These are phyloP conservation scores for Paulownia fortunei DNA, from an alignment of 257 asterid species.

Conservation along the genomic window DNA sequence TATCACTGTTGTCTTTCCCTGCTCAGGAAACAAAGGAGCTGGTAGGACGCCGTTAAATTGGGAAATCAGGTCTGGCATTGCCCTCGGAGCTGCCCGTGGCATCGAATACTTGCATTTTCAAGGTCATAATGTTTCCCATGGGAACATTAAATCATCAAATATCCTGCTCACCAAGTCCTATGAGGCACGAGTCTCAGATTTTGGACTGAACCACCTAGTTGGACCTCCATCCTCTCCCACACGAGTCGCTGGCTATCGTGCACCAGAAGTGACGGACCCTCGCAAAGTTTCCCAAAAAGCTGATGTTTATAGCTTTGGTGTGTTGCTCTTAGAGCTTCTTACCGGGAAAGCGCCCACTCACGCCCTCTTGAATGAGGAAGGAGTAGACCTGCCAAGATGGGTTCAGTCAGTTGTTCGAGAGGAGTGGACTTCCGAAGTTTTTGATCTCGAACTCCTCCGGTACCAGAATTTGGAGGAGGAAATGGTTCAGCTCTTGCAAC, in stretches of 20 bases:
- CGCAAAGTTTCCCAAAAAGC: conserved; percentile 77
- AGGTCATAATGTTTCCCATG: conserved; percentile 65
- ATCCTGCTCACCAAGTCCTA: conserved; percentile 76
- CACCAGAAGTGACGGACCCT: conserved; percentile 90
- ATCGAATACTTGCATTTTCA: conserved; percentile 74
- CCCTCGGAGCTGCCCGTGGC: conserved; percentile 82
- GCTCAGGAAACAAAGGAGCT: conserved; percentile 82
- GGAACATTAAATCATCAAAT: conserved; percentile 83
- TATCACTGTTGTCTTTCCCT: neutral
- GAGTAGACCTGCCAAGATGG: conserved; percentile 86
- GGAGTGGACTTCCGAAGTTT: conserved; percentile 88
- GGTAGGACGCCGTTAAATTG: conserved; percentile 78
- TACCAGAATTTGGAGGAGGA: conserved; percentile 68
- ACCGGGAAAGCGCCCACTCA: conserved; percentile 91
- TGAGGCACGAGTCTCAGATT: conserved; percentile 72
- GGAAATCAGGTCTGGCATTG: conserved; percentile 70
- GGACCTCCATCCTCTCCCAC: conserved; percentile 78
- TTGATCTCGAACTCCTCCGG: conserved; percentile 72
- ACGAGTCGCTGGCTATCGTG: conserved; percentile 77
- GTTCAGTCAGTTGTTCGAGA: conserved; percentile 78
- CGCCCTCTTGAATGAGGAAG: conserved; percentile 81
- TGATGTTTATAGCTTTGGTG: conserved; percentile 80
- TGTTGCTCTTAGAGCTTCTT: conserved; percentile 76
- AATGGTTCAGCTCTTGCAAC: conserved; percentile 86
- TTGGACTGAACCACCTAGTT: conserved; percentile 73